Evolutionary conservation across 495 filamentous ascomycete genomes (phyloP), one percentile per base, ranked within the genome.

Genomic region (Staphylotrichum tortipilum): DNA sequence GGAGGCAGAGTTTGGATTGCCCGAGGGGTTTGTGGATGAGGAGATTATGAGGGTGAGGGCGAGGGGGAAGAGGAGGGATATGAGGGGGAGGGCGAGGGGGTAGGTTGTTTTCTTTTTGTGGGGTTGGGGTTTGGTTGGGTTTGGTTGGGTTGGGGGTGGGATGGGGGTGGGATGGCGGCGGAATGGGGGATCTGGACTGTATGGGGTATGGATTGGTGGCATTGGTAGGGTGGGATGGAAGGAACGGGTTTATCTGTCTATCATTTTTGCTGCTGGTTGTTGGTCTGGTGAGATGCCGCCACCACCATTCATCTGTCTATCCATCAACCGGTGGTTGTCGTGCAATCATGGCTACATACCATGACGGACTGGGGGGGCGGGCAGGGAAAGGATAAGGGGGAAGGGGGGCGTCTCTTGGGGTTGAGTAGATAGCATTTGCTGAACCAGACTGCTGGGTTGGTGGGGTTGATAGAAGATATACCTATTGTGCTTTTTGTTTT

Each of bases 1-100:
- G 9, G 77, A 86, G 58, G 55, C 56, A 28, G 85, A 92, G 12
- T 98, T 96, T 59, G 69, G 76, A 40, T 69, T 94, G 43, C 88
- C 92, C 0, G 66, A 72, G 7, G 85, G 86, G 24, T 81, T 82
- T 43, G 56, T 84, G 15, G 85, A 86, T 7, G 68, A 76, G 24
- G 86, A 91, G 7, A 77, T 75, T 2, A 72, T 92, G 45, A 73
- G 76, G 52, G 74, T 78, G 8, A 80, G 77, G 49, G 85, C 78
- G 38, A 70, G 87, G 50, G 79, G 79, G 61, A 74, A 79, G 60
- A 65, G 73, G 43, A 63, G 66, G 24, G 59, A 64, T 19, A 52
- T 39, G 37, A 17, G 59, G 62, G 17, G 21, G 54, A 62, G 61
- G 39, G 57, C 44, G 30, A 35, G n/a, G 15, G 23, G 14, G 23